Evolutionary conservation across 2,329 filamentous ascomycete species (phyloP).

Genomic region (Xylariomycetidae sp.): DNA sequence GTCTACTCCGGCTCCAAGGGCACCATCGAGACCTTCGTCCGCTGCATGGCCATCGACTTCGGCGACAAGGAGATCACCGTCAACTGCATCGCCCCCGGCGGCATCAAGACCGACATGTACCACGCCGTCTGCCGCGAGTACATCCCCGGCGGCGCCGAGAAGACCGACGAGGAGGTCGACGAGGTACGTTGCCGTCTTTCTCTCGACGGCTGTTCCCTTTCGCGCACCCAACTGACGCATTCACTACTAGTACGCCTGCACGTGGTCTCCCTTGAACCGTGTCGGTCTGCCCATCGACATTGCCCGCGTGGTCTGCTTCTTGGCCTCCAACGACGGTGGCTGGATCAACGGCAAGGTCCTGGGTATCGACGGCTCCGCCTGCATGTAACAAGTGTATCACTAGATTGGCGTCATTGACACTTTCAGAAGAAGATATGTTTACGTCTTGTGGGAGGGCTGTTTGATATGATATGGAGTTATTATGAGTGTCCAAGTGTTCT

Average conservation of each 20-base stretch:
- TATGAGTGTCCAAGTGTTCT: no score
- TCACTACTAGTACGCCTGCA: constrained; percentile 54
- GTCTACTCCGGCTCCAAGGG: constrained; percentile 73
- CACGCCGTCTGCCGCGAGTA: constrained; percentile 59
- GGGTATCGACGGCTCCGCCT: constrained; percentile 25
- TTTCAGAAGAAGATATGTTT: no score
- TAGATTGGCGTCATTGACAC: no score
- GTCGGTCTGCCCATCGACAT: constrained; percentile 64
- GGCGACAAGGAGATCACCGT: constrained; percentile 63
- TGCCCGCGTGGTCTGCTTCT: constrained; percentile 56
- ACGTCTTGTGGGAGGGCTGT: no score
- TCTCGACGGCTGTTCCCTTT: no score
- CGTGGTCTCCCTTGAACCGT: constrained; percentile 58
- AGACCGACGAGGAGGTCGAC: constrained; percentile 53
- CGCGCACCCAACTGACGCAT: no score
- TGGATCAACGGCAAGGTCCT: constrained; percentile 38
- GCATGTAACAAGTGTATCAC: constrained; percentile 23
- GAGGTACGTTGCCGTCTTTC: no score
- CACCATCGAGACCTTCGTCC: constrained; percentile 70
- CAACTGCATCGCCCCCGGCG: constrained; percentile 54
- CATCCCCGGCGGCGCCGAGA: constrained; percentile 50
- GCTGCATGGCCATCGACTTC: constrained; percentile 66
- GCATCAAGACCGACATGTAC: constrained; percentile 63
- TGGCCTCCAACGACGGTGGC: constrained; percentile 39
- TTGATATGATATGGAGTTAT: no score